Evolutionary conservation across 495 filamentous ascomycete species (phyloP).

Genomic region (Penicillium samsonianum): DNA sequence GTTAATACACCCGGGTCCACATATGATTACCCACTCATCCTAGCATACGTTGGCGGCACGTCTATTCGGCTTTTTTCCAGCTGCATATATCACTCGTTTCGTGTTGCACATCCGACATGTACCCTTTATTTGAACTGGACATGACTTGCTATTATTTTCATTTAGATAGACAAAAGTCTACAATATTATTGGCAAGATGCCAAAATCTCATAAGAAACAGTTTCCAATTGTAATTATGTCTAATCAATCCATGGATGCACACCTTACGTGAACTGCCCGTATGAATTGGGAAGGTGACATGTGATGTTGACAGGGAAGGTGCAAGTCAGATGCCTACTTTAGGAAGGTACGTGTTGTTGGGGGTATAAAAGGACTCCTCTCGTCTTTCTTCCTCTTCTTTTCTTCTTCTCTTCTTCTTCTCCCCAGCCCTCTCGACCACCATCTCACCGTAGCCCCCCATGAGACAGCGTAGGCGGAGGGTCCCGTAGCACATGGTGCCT

Average conservation of each 20-base stretch:
- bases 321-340: neutral
- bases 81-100: constrained; percentile 18
- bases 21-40: constrained; percentile 5
- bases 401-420: neutral
- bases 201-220: neutral
- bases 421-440: neutral
- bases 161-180: neutral
- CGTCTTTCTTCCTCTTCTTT: neutral
- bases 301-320: neutral
- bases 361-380: neutral
- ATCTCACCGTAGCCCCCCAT: neutral
- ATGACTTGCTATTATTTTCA: neutral
- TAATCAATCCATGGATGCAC: neutral
- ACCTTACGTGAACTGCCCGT: too few relatives aligned
- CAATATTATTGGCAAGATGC: constrained; percentile 2
- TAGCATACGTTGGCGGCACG: neutral
- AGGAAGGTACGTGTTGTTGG: neutral
- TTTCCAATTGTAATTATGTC: neutral
- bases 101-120: neutral
- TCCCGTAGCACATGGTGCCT: too few relatives aligned
- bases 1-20: constrained; percentile 13
- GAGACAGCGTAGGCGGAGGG: too few relatives aligned
- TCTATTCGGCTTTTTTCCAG: constrained; percentile 3
- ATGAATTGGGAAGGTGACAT: neutral
- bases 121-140: neutral